Evolutionary conservation across 768 basidiomycete species (phyloP).

Genomic region (Tulasnella sp.): DNA sequence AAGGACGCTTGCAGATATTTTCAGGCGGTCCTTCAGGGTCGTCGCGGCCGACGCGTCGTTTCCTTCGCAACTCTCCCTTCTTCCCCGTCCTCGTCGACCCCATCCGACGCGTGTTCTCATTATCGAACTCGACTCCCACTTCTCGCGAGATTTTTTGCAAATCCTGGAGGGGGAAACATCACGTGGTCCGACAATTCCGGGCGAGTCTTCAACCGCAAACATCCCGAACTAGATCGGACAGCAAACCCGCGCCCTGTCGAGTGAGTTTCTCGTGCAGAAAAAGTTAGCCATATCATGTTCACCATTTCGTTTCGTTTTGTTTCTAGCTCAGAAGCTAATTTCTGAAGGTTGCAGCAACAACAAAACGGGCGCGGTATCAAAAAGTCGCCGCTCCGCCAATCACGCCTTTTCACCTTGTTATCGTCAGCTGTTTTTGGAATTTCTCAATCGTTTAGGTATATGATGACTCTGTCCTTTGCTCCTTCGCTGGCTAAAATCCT

Average conservation of each 20-base stretch:
- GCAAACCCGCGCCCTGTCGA: not conserved
- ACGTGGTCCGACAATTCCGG: not conserved
- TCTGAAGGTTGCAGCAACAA: not conserved
- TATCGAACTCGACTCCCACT: not conserved
- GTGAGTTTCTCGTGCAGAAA: not conserved
- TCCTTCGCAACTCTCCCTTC: not conserved
- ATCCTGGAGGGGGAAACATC: not conserved
- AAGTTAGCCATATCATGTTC: not conserved
- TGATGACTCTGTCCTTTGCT: not conserved
- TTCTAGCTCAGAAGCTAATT: not conserved
- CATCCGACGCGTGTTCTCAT: not conserved
- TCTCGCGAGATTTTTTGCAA: no score
- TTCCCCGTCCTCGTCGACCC: not conserved
- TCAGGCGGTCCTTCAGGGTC: not conserved
- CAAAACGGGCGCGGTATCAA: not conserved
- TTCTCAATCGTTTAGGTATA: not conserved
- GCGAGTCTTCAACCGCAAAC: not conserved
- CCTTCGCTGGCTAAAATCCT: not conserved
- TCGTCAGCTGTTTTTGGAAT: not conserved
- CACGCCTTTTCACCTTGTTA: no score
- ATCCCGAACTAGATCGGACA: not conserved
- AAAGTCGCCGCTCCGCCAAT: not conserved
- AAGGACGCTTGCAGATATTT: not conserved
- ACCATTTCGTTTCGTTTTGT: not conserved
- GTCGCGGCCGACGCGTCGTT: constrained; percentile 3